Evolutionary conservation across 345 rosid species (phyloP).

Genomic region (Crucihimalaya himalaica): DNA sequence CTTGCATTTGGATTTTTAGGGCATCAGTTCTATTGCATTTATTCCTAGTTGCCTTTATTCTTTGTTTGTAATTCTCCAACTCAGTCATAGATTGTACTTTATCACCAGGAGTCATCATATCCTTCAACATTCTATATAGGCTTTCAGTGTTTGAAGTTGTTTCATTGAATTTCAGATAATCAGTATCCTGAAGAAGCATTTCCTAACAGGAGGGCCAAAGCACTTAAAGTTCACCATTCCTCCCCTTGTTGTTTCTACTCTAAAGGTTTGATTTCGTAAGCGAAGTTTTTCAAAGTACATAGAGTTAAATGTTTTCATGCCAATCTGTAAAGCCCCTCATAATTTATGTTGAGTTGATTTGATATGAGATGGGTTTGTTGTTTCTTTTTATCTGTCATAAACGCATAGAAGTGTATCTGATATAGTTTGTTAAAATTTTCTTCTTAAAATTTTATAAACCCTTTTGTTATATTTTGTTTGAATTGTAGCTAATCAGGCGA

Average conservation of each 20-base stretch:
- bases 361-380: constrained; percentile 19
- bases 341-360: constrained; percentile 7
- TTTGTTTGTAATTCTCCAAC: constrained; percentile 15
- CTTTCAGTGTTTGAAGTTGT: constrained; percentile 29
- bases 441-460: background rate
- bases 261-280: constrained; percentile 62
- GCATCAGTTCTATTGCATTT: constrained; percentile 1
- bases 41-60: constrained; percentile 12
- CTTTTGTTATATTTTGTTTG: background rate
- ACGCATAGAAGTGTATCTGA: constrained; percentile 17
- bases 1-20: background rate
- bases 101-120: constrained; percentile 13
- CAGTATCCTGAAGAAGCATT: constrained; percentile 65
- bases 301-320: background rate
- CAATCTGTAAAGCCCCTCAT: background rate
- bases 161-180: constrained; percentile 65
- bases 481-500: constrained; percentile 70
- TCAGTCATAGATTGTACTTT: constrained; percentile 8
- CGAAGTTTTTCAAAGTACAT: constrained; percentile 15
- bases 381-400: constrained; percentile 13
- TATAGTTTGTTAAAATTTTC: constrained; percentile 9
- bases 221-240: constrained; percentile 91
- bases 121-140: constrained; percentile 3
- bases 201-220: constrained; percentile 89
- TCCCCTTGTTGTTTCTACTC: constrained; percentile 83